Base-by-base conservation (phyloP, 2,329 filamentous ascomycete genomes). In the Pestalotiopsis sp. region DNA sequence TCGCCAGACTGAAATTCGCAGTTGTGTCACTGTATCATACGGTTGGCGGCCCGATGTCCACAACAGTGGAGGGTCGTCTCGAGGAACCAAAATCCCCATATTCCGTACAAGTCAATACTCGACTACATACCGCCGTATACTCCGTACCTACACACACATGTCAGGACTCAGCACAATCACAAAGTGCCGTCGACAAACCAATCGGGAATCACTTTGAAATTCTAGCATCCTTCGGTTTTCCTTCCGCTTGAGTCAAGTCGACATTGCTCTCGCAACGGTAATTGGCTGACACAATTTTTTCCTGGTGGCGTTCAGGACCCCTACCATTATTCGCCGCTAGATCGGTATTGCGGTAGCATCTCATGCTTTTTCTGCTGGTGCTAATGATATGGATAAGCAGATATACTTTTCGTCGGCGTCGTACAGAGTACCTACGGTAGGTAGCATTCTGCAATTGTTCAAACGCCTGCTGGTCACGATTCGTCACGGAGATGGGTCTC, bases 401-500 rank as follows among this genome's bases (percentile, higher is more conserved):
- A 52, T 52, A 52, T 52, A 52, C 45, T 52, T 52, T 52, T 20
- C 45, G 45, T 17, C 45, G 45, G 45, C 45, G 17, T 52, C 14
- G 45, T 52, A 52, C 45, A n/a, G 45, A n/a, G 45, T 52, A 52
- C 45, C 45, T 52, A n/a, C 17, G 45, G 17, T n/a, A 52, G 45
- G 45, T 52, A 52, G 45, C 45, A 52, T 52, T 52, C 45, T 52
- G 17, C 45, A 52, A 52, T 52, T 52, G 23, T 52, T 52, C 45
- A 52, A 52, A 52, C 45, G 45, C 45, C 45, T 52, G 45, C 45
- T 52, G 14, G 14, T 20, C 4, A 39, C 64, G 57, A 74, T 72
- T 73, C 67, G 70, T 72, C 71, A 71, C 69, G 68, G 68, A 70
- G 70, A 59, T 49, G 61, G 71, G 70, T 58, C 68, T 68, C 63